Percentiles rank a stretch among this genome's conserved stretches.
Conservation (phyloP, 78 protist genomes). For the Chrysochromulina parva region DNA sequence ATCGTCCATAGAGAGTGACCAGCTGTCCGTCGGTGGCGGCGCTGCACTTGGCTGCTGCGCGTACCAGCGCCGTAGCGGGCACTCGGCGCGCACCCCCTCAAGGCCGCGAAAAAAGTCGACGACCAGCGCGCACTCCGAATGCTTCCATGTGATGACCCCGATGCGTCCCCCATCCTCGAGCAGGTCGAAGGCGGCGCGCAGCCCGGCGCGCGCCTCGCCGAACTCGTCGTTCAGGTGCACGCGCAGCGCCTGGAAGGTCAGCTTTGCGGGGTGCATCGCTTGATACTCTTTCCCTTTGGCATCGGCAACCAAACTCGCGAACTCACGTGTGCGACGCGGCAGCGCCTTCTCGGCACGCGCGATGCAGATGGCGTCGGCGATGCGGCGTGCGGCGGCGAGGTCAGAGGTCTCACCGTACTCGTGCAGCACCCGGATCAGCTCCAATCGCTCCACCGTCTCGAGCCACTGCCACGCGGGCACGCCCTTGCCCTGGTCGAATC, state of each 20-base stretch:
- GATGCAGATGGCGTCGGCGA: constrained; percentile 1
- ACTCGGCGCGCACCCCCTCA: not conserved
- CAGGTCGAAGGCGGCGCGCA: not conserved
- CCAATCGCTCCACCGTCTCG: not conserved
- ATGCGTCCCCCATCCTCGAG: not conserved
- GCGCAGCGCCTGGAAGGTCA: constrained; percentile 22
- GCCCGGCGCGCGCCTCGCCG: not conserved
- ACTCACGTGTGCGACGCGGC: not conserved
- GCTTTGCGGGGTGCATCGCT: constrained; percentile 31
- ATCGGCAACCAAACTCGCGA: not conserved
- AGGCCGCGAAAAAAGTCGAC: not conserved
- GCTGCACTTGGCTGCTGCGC: no score
- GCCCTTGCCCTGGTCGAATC: not conserved
- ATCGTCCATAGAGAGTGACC: not conserved
- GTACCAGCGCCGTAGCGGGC: not conserved
- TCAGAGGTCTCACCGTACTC: not conserved
- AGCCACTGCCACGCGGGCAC: not conserved
- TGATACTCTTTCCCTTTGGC: constrained; percentile 12
- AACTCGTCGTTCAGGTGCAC: constrained; percentile 17
- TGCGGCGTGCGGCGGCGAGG: not conserved
- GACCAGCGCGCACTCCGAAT: not conserved
- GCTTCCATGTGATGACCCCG: constrained; percentile 21
- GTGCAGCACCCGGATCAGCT: not conserved
- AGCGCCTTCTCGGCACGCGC: not conserved
- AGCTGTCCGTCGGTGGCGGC: not conserved